Base-by-base conservation (phyloP, 345 rosid species). In the Ricinus communis region DNA sequence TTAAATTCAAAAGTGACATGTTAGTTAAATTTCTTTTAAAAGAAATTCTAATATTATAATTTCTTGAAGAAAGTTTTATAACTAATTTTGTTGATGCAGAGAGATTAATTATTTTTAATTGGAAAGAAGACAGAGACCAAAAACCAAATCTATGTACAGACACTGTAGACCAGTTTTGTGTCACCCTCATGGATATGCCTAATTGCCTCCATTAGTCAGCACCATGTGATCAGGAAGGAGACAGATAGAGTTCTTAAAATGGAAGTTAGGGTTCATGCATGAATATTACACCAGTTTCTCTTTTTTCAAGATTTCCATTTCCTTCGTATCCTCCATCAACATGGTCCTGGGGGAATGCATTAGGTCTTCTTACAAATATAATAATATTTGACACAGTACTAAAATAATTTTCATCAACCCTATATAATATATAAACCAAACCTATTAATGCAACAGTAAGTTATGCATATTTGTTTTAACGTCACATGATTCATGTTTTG, bases 61-160 rank as follows among this genome's bases (percentile, higher is more conserved):
- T 33, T 33, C 38, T 33, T 33, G 38, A 33, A 2, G 6, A 33
- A 33, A 33, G n/a, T n/a, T 33, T 33, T 33, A 33, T 33, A 33
- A 53, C 6, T 22, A 1, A 22, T 21, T 22, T 21, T 21, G 12
- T 21, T 30, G 12, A 5, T 21, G 25, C 14, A 28, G 56, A 4
- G 61, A 21, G 41, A 25, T 19, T 30, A 43, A 58, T 46, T 57
- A 62, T n/a, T n/a, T n/a, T n/a, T n/a, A n/a, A n/a, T n/a, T n/a
- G n/a, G 40, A 51, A 19, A 11, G 25, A 47, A 73, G 64, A 67
- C 43, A 71, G 13, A 30, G 47, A 68, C 45, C 55, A 21, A 25
- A 65, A 30, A 72, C 76, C 67, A 80, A 80, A 75, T 75, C 82
- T 33, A 74, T 59, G 79, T 83, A 68, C 87, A 83, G 81, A 51